Evolutionary conservation across 2,329 filamentous ascomycete genomes (phyloP), one percentile per base, ranked within the genome.

Genomic region (Hymenoscyphus infarciens): DNA sequence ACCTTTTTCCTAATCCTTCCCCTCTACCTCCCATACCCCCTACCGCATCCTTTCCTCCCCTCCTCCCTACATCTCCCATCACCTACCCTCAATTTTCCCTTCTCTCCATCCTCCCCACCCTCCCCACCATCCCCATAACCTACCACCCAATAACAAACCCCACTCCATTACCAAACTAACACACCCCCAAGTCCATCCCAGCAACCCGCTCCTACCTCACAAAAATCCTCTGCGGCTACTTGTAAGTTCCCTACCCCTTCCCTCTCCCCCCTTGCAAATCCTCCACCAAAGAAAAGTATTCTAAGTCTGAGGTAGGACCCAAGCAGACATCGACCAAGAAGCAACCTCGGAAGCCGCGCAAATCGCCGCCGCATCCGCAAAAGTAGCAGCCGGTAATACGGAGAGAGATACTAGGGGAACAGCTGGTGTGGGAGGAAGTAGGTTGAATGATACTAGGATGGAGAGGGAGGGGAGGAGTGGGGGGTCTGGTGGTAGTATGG

Each of bases 201-300:
- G 78, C 79, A 19, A 84, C 83, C 15, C 78, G 84, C 7, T 76
- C 82, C n/a, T 78, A 81, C 64, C 87, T 85, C 71, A 83, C 78
- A 59, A 79, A 79, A 64, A 79, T 84, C 70, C 76, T 86, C 53
- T 85, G 82, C 71, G 83, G 83, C 42, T 79, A 61, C 54, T 39
- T 60, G n/a, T n/a, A n/a, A n/a, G n/a, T n/a, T n/a, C n/a, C n/a
- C n/a, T n/a, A n/a, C n/a, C n/a, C n/a, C n/a, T n/a, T n/a, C n/a
- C n/a, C n/a, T n/a, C n/a, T n/a, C n/a, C n/a, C n/a, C n/a, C n/a
- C n/a, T n/a, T n/a, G n/a, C n/a, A n/a, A n/a, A n/a, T n/a, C n/a
- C n/a, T n/a, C n/a, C n/a, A n/a, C n/a, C n/a, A n/a, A n/a, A n/a
- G n/a, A n/a, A n/a, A n/a, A n/a, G n/a, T n/a, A n/a, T n/a, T n/a